Conservation (phyloP, 2,329 filamentous ascomycete species). For the Lasiodiplodia hormozganensis region DNA sequence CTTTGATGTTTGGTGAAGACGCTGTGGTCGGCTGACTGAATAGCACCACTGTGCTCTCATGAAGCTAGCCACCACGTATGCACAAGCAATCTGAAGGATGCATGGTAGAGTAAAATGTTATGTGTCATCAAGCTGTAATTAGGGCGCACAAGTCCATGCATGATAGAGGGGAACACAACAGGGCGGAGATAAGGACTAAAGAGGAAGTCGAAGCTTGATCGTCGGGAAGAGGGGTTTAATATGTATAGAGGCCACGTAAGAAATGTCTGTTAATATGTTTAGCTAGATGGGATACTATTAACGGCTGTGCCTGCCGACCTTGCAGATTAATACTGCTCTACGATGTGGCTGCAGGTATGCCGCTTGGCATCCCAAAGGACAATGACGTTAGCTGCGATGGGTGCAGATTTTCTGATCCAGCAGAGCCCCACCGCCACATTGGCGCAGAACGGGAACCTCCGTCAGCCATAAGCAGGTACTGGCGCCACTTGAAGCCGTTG, state of each 20-base stretch:
- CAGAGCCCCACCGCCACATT: constrained; percentile 5
- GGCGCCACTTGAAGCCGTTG: not conserved
- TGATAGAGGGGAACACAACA: constrained; percentile 11
- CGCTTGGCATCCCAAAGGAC: not conserved
- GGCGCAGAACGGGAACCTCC: not conserved
- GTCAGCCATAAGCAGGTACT: not conserved
- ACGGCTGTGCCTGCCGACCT: not conserved
- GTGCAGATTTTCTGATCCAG: not conserved
- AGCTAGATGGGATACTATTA: not conserved
- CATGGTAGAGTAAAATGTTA: not conserved
- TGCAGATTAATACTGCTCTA: not conserved
- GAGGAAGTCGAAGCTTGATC: not conserved
- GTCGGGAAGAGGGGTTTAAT: not conserved
- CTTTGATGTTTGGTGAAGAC: not conserved
- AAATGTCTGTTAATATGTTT: not conserved
- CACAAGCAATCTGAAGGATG: constrained; percentile 7
- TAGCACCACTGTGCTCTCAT: not conserved
- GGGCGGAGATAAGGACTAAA: not conserved
- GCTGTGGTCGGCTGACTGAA: not conserved
- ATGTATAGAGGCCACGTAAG: not conserved
- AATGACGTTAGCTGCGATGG: constrained; percentile 5
- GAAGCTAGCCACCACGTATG: constrained; percentile 1
- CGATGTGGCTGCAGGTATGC: not conserved
- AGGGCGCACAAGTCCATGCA: not conserved
- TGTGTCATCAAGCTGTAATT: not conserved